These are phyloP conservation scores for Glycyrrhiza uralensis DNA, from an alignment of 306 rosid genomes.

Conservation along the genomic window DNA sequence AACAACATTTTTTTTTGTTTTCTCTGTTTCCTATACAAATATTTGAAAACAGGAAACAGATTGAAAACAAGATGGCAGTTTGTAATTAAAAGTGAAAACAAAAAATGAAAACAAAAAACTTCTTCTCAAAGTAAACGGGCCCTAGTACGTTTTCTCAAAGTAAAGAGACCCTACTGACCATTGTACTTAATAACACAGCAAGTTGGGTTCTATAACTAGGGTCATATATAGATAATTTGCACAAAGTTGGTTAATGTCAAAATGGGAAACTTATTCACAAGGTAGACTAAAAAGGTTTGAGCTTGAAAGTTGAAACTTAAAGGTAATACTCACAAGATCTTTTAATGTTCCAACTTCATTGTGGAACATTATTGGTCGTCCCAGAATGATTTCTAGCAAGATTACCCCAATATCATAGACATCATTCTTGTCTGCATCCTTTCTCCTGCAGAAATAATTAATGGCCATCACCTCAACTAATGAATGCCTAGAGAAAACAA, in stretches of 20 bases:
- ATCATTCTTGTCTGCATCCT: slow-evolving; percentile 69
- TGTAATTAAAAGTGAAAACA: no score
- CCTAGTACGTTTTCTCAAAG: no score
- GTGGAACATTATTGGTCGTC: slow-evolving; percentile 77
- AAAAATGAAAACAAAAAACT: no score
- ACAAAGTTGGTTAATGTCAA: not conserved
- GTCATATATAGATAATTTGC: not conserved
- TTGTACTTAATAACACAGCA: not conserved
- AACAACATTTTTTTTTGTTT: no score
- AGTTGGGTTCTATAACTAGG: not conserved
- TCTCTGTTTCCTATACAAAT: no score
- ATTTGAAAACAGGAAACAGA: no score
- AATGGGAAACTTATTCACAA: not conserved
- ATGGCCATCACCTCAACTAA: not conserved
- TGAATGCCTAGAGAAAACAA: not conserved
- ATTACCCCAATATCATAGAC: slow-evolving; percentile 86
- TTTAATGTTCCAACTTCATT: slow-evolving; percentile 75
- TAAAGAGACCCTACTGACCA: no score
- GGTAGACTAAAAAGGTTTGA: not conserved
- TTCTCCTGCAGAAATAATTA: slow-evolving; percentile 41
- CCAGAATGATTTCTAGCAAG: slow-evolving; percentile 78
- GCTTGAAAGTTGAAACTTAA: not conserved
- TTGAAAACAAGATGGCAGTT: no score
- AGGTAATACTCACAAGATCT: slow-evolving; percentile 76
- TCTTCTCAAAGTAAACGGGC: no score